Evolutionary conservation across 108 stramenopile genomes (phyloP), one percentile per base, ranked within the genome.

Genomic region (Craspedostauros australis): DNA sequence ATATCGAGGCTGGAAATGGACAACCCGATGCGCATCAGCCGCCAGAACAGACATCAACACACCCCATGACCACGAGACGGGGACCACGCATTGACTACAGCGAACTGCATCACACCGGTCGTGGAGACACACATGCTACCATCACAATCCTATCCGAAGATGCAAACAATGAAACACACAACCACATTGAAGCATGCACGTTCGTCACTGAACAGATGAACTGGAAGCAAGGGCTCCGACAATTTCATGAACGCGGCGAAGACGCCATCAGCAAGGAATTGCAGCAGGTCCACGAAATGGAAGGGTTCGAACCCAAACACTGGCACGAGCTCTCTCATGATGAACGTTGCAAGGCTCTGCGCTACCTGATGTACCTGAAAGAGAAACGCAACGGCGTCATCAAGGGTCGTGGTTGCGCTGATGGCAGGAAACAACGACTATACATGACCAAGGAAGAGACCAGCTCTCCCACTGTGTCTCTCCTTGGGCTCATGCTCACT

Each of bases 301-400:
- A 71, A 2, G 60, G 61, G 1, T 49, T 79, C 26, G 43, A 64
- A 31, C 62, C 67, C 0, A 24, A 39, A 14, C 20, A 69, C 30
- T n/a, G 39, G 0, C 32, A 24, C 0, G 26, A 41, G 4, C 60
- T 79, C 5, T 62, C 49, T 0, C 9, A 20, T n/a, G 66, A 73
- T 22, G 61, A 78, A 23, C 32, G 36, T 6, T 34, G 26, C 3
- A 39, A 39, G 11, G 64, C 77, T 1, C 60, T 79, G 12, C 39
- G 34, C 15, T 70, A 69, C 39, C 54, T 73, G 0, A 73, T 72
- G 61, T 72, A 66, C 55, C 42, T 78, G 3, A 78, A 70, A 28
- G 33, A 72, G 34, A 79, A 71, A 32, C 30, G 61, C 7, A 51
- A 39, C 36, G 63, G 71, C 21, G 40, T 23, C 2, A 62, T 73